Evolutionary conservation across 495 filamentous ascomycete species (phyloP).

Genomic region (Neurospora sp.): DNA sequence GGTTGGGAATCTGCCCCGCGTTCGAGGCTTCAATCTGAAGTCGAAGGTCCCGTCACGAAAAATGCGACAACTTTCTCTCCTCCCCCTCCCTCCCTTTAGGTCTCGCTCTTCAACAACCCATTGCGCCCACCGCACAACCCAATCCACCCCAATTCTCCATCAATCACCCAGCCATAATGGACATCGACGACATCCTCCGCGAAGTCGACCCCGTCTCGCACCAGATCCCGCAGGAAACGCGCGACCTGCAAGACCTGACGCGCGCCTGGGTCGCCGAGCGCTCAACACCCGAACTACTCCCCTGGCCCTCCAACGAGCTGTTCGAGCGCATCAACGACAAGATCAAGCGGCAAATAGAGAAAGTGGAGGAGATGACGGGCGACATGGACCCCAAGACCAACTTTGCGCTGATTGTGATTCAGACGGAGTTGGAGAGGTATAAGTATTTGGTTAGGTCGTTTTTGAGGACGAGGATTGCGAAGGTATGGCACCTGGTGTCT

Average conservation of each 20-base stretch:
- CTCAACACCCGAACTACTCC: slow-evolving; percentile 68
- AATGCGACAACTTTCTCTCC: not conserved
- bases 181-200: slow-evolving; percentile 82
- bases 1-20: not conserved
- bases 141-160: not conserved
- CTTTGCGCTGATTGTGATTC: slow-evolving; percentile 85
- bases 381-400: slow-evolving; percentile 79
- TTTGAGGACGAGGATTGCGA: slow-evolving; percentile 73
- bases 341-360: slow-evolving; percentile 58
- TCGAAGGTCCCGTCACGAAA: not conserved
- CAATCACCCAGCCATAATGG: slow-evolving; percentile 40
- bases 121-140: not conserved
- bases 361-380: slow-evolving; percentile 65
- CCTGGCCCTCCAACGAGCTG: slow-evolving; percentile 38
- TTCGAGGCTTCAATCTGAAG: not conserved
- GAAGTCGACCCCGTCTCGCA: slow-evolving; percentile 57
- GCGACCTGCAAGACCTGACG: slow-evolving; percentile 80
- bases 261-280: slow-evolving; percentile 89
- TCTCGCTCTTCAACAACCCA: not conserved
- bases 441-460: slow-evolving; percentile 85
- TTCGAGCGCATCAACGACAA: slow-evolving; percentile 68
- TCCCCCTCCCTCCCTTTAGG: not conserved
- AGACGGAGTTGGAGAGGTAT: slow-evolving; percentile 89
- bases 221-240: slow-evolving; percentile 47
- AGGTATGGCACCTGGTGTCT: slow-evolving; percentile 28